Base-by-base conservation (phyloP, 805 yeast genomes). In the Pichia californica region DNA sequence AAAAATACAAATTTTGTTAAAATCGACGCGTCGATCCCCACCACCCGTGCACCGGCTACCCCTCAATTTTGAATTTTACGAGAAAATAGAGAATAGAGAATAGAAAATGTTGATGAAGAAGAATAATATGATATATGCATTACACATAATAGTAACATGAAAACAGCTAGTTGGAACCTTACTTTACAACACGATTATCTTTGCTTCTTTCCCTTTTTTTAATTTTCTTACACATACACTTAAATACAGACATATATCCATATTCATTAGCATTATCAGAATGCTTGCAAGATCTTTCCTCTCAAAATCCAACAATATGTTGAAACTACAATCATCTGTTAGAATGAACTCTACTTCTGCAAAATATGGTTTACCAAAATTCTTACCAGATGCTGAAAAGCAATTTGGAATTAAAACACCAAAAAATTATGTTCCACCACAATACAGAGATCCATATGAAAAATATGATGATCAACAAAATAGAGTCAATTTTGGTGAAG, bases 401-500 rank as follows among this genome's bases (percentile, higher is more conserved):
- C 61, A 59, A 20, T 64, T 49, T 48, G 84, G 78, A 51, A 83
- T 85, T 57, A 71, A 76, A 42, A 72, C 79, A n/a, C 70, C 74
- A 45, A 73, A 73, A 38, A 71, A 69, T 48, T 74, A 76, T 56
- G 77, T 81, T 51, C 54, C 59, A 40, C 65, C 66, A 31, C 88
- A 79, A 65, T 63, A 69, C 54, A 78, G 81, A 61, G 81, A 77
- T 58, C 94, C 93, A 36, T 79, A 83, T 58, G 70, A 64, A 48
- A 79, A 76, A 57, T 86, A 81, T 64, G 93, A 85, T 60, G 91
- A 85, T 61, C 84, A 69, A 54, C 94, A 85, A 64, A 76, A 81
- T 62, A 76, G 91, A 68, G 79, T 94, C 66, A 85, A 86, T 69
- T 70, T 76, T 51, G 74, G 77, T 51, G 88, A 86, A 49, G 85